Base-by-base conservation (phyloP, 768 basidiomycete genomes). In the Russula dissimulans region DNA sequence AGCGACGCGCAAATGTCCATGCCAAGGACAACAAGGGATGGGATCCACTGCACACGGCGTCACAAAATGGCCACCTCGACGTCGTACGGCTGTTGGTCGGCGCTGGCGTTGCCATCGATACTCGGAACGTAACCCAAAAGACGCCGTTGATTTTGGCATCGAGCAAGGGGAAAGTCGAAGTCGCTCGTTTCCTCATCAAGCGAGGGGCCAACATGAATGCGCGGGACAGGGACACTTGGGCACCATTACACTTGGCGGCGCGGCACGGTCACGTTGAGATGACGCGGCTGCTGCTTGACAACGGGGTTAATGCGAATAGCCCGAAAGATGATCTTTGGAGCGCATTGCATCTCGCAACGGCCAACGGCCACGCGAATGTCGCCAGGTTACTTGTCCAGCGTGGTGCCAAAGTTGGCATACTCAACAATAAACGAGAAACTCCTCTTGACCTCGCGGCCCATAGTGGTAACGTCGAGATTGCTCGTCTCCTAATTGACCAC, bases 121-220 rank as follows among this genome's bases (percentile, higher is more conserved):
- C 29, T 29, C 22, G 38, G 22, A 9, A 41, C 22, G 29, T 3
- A 5, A 9, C 7, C 18, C 22, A 42, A 29, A n/a, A 31, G 29
- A 42, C 52, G 2, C 29, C 39, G 71, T 91, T 94, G 79, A 94
- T 93, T 15, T 31, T 53, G 39, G 52, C 52, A 5, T 53, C 52
- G 14, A 53, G 15, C 5, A 3, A 53, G 26, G 52, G 52, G 10
- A 31, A 42, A 12, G 17, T 53, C 5, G 10, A 42, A 9, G 52
- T 42, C 5, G 12, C 17, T 17, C 52, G 8, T 4, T 42, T 31
- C 29, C 29, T 53, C 4, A 42, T 53, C 4, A 15, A 31, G 26
- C 26, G 10, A 53, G 52, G 52, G 14, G 52, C 39, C 9, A 26
- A 53, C 7, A 11, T 29, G 5, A 17, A 53, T 12, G 9, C 29